Base-by-base conservation (phyloP, 805 yeast genomes). In the Myxozyma nipponensis region DNA sequence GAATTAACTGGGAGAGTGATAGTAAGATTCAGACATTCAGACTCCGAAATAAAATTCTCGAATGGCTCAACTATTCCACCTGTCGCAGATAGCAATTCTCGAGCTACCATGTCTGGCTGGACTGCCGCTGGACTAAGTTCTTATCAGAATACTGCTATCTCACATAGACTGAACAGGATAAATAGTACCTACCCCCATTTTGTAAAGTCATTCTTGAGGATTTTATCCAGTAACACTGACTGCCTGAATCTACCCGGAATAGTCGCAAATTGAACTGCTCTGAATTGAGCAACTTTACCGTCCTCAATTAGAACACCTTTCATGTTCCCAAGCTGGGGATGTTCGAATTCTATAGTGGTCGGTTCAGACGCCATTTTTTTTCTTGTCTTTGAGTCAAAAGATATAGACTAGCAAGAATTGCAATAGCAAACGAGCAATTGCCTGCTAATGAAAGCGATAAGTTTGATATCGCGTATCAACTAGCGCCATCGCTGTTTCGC, bases 201-300 rank as follows among this genome's bases (percentile, higher is more conserved):
- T 7, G 54, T 50, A 22, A 46, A 46, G 25, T 50, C 50, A 7
- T 43, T 19, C 13, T 50, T 39, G 15, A 17, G 21, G 41, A 30
- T 32, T 7, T 9, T 18, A 18, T 42, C 47, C 30, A 41, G 28
- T 23, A 50, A 19, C 6, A 42, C 48, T 13, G 48, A 32, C 25
- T 50, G 54, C 7, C 54, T n/a, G 36, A 50, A 50, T 24, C 54
- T 13, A 4, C 38, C 50, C 7, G 47, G 35, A 24, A 46, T 39
- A 4, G 30, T 38, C 10, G 50, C 54, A 26, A 34, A 50, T 18
- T 37, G 50, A 24, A 50, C 25, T 3, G 50, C 54, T 18, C 54
- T 30, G n/a, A 50, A 46, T 37, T 50, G 54, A 3, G 36, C 47
- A 4, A 44, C 34, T 13, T 18, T 19, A 4, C 54, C 54, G 17